Evolutionary conservation across 176 grass and related monocot species (phyloP).

Genomic region (Paspalum notatum): DNA sequence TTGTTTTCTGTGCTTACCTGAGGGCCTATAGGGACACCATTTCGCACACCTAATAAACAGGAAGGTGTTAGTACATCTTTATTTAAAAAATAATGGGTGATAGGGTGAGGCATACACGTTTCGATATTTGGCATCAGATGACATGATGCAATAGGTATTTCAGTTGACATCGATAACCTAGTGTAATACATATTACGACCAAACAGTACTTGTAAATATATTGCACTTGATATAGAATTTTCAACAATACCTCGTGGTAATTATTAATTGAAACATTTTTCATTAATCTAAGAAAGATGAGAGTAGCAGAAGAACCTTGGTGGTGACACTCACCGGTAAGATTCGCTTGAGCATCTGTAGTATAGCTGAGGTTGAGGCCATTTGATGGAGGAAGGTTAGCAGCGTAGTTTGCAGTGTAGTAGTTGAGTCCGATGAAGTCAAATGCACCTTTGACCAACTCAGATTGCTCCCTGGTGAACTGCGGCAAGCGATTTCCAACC

Average conservation of each 20-base stretch:
- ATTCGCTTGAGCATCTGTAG: slow-evolving; percentile 44
- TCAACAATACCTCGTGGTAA: too few relatives aligned
- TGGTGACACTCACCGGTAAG: slow-evolving; percentile 20
- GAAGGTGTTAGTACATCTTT: background rate
- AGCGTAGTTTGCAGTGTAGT: slow-evolving; percentile 51
- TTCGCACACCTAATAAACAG: slow-evolving; percentile 41
- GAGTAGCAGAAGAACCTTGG: background rate
- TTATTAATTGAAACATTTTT: background rate
- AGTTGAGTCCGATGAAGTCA: slow-evolving; percentile 66
- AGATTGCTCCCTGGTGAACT: slow-evolving; percentile 44
- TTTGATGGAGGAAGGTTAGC: slow-evolving; percentile 36
- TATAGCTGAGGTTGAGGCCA: slow-evolving; percentile 46
- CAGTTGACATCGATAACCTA: too few relatives aligned
- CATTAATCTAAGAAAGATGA: background rate
- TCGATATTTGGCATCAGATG: background rate
- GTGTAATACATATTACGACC: too few relatives aligned
- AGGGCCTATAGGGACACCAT: slow-evolving; percentile 59
- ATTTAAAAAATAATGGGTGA: background rate
- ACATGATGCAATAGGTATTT: background rate
- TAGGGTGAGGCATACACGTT: background rate
- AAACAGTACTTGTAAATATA: too few relatives aligned
- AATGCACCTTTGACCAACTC: slow-evolving; percentile 50
- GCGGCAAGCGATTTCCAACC: slow-evolving; percentile 46
- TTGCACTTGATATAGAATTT: background rate
- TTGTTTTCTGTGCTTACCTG: slow-evolving; percentile 34